Base-by-base conservation (phyloP, 192 early-diverging fungal genomes). In the Lobulomyces angularis region DNA sequence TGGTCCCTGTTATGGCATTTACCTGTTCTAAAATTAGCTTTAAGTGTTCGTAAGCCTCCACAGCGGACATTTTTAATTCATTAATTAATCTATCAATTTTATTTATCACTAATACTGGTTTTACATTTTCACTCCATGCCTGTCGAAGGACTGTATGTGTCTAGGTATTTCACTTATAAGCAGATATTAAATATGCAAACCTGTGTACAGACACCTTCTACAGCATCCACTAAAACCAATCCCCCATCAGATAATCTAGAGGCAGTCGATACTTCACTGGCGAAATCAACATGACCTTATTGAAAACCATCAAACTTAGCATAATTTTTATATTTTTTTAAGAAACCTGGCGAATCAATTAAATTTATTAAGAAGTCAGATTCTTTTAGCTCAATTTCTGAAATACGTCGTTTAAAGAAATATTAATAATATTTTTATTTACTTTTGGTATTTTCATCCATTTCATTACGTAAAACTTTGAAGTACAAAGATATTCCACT, bases 161-260 rank as follows among this genome's bases (percentile, higher is more conserved):
- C 73, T 97, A 40, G 32, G 41, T 24, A 29, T 18, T 5, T 16
- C 23, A n/a, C 8, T 31, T 11, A 19, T 20, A 12, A 17, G n/a
- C n/a, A 69, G 21, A 8, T 37, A 16, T 29, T 37, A 14, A 1
- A 12, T 29, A 29, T 5, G 5, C 43, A 26, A 55, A 84, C 81
- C 71, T 85, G 93, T n/a, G 95, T 91, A 63, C 92, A 96, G 11
- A 97, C 89, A 22, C 95, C 95, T 59, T 99, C 95, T 16, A 99
- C 88, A 9, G 81, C 90, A 67, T 99, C 95, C 11, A 99, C 89
- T 18, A 99, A 59, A 0, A 99, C 83, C 38, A 99, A 60, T 8
- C 76, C 90, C 14, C 95, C 95, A 50, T 99, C 95, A 31, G 88
- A 97, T 2, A 99, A 59, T 27, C 90, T 71, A 0, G 95, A 95